phyloP scores from a whole-genome alignment of 345 rosid species.

The Erysimum cheiranthoides region DNA sequence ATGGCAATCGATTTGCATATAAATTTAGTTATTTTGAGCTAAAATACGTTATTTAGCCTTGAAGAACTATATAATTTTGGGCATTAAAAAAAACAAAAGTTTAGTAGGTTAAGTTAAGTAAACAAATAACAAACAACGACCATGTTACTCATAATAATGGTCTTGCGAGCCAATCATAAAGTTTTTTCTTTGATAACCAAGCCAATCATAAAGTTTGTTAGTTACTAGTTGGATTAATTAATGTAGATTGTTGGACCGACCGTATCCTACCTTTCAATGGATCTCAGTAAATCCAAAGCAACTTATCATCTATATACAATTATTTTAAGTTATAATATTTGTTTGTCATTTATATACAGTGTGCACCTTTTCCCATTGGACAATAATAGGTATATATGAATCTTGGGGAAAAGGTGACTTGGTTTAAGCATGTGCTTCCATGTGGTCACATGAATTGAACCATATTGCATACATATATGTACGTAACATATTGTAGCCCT shows the following conservation, averaged over 20 bases:
- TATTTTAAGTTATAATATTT: not conserved
- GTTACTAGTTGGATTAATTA: constrained; percentile 45
- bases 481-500: constrained; percentile 15
- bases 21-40: not conserved
- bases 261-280: constrained; percentile 34
- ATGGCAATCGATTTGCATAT: not conserved
- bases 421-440: constrained; percentile 43
- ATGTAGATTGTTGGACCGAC: constrained; percentile 47
- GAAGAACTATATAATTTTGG: not conserved
- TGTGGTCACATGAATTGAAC: constrained; percentile 48
- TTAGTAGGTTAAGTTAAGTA: constrained; percentile 37
- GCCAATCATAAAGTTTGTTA: constrained; percentile 46
- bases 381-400: constrained; percentile 39
- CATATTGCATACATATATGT: constrained; percentile 25
- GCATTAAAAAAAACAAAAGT: constrained; percentile 19
- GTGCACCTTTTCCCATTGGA: constrained; percentile 5
- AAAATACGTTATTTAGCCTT: not conserved
- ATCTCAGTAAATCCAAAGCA: constrained; percentile 28
- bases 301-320: constrained; percentile 29
- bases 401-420: constrained; percentile 28
- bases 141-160: constrained; percentile 49
- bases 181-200: constrained; percentile 23
- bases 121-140: constrained; percentile 31
- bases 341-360: constrained; percentile 11
- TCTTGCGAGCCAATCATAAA: constrained; percentile 42